Base-by-base conservation (phyloP, 2,329 filamentous ascomycete species). In the Hortaea werneckii region DNA sequence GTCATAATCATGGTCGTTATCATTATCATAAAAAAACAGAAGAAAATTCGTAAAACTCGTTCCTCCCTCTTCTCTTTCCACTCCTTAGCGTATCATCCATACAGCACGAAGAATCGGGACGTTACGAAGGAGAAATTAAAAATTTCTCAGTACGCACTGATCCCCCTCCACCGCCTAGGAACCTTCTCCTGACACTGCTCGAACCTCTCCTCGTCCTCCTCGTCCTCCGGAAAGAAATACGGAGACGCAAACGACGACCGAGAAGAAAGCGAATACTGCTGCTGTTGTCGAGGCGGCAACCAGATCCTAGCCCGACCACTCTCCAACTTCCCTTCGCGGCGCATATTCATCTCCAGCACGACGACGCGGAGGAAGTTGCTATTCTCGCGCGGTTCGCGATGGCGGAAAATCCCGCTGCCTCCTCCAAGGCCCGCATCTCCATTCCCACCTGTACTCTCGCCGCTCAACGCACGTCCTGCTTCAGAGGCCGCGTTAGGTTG, bases 291-390 rank as follows among this genome's bases (percentile, higher is more conserved):
- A 39, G 79, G 78, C 34, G 79, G 78, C 39, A 82, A 62, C 76
- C 77, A 81, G 49, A 81, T 70, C 46, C 71, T 72, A 27, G 79
- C 79, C 51, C 72, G 69, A 13, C 77, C 76, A 11, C 73, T 68
- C 50, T 78, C 76, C 39, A 82, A 65, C 63, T 82, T 82, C 45
- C 79, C 79, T 49, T 69, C 70, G 38, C 78, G 72, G 34, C 78
- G 72, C 79, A 82, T 82, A 59, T 82, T 81, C 78, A 82, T 80
- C 62, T 82, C 79, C 41, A 82, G 67, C 8, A 82, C 79, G 11
- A 81, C 77, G 52, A 82, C 73, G 32, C 79, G 73, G 40, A 82
- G 63, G 58, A 82, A 82, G 55, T 82, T 73, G 52, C 74, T 69
- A 59, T 82, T 82, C 56, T 82, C 79, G 42, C 79, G 68, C 28